phyloP scores from a whole-genome alignment of 768 basidiomycete genomes.

The Lactarius hatsudake region DNA sequence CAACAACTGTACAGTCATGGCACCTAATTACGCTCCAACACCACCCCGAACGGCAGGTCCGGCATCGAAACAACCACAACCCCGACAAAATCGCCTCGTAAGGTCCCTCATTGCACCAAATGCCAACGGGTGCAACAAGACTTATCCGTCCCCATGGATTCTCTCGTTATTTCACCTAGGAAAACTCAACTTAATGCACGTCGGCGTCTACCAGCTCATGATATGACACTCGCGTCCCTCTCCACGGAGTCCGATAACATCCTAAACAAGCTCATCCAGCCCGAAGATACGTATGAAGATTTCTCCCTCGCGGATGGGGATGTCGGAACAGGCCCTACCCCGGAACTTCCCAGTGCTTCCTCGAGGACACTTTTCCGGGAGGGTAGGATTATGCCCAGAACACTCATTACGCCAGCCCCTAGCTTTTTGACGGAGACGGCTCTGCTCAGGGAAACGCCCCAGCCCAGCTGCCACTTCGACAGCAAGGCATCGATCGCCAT shows the following conservation, averaged over 20 bases:
- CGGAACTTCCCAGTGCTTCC: neutral
- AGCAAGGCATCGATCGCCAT: constrained; percentile 3
- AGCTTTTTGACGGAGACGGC: constrained; percentile 18
- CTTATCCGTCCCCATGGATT: constrained; percentile 19
- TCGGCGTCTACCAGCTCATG: constrained; percentile 33
- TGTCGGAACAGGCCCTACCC: neutral
- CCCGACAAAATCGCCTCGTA: constrained; percentile 46
- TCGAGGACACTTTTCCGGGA: constrained; percentile 10
- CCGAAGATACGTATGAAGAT: constrained; percentile 41
- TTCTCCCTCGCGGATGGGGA: constrained; percentile 17
- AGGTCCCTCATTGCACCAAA: constrained; percentile 51
- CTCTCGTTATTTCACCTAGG: constrained; percentile 23
- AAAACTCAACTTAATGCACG: constrained; percentile 23
- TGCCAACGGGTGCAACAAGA: constrained; percentile 41
- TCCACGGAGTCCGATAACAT: constrained; percentile 46
- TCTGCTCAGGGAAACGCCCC: constrained; percentile 1
- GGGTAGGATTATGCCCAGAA: constrained; percentile 27
- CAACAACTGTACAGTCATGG: constrained; percentile 3
- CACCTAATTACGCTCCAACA: constrained; percentile 22
- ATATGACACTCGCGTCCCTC: constrained; percentile 51
- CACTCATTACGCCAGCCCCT: constrained; percentile 16
- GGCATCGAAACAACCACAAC: constrained; percentile 22
- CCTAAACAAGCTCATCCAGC: constrained; percentile 45
- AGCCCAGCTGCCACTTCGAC: constrained; percentile 10
- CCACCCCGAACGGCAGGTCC: constrained; percentile 14